A percentile compares a stretch with the other conserved stretches of the same genome.
Conservation (phyloP, 345 rosid species). For the Salix udensis region DNA sequence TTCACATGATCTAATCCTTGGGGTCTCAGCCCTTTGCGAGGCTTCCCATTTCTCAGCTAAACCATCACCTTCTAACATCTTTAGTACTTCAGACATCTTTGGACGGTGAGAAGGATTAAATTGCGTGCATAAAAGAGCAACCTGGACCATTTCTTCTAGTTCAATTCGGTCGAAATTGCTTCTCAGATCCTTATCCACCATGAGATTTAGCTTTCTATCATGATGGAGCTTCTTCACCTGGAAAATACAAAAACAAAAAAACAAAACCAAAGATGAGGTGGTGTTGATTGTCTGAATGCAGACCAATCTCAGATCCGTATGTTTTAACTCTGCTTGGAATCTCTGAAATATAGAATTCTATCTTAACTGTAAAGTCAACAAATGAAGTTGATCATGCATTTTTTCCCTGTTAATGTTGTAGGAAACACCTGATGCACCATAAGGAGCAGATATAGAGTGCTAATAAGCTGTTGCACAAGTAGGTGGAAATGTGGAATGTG, state of each 20-base stretch:
- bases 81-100: conserved; percentile 68
- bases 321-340: neutral
- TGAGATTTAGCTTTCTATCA: conserved; percentile 62
- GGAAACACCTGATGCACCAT: neutral
- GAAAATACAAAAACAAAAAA: neutral
- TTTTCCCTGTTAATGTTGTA: neutral
- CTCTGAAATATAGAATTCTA: neutral
- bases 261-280: neutral
- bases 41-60: conserved; percentile 87
- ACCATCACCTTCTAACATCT: conserved; percentile 84
- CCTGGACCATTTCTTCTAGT: conserved; percentile 70
- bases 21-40: conserved; percentile 48
- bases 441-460: neutral
- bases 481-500: conserved; percentile 1
- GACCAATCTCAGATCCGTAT: neutral
- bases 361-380: neutral
- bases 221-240: conserved; percentile 91
- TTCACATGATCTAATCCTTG: conserved; percentile 43
- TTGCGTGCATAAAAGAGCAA: conserved; percentile 77
- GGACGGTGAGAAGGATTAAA: conserved; percentile 70
- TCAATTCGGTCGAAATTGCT: conserved; percentile 62
- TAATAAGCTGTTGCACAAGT: neutral
- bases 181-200: conserved; percentile 78
- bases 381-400: neutral
- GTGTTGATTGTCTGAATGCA: neutral